These are phyloP conservation scores for Hypoxylon sp. DNA, from an alignment of 2,329 filamentous ascomycete species.

Conservation along the genomic window DNA sequence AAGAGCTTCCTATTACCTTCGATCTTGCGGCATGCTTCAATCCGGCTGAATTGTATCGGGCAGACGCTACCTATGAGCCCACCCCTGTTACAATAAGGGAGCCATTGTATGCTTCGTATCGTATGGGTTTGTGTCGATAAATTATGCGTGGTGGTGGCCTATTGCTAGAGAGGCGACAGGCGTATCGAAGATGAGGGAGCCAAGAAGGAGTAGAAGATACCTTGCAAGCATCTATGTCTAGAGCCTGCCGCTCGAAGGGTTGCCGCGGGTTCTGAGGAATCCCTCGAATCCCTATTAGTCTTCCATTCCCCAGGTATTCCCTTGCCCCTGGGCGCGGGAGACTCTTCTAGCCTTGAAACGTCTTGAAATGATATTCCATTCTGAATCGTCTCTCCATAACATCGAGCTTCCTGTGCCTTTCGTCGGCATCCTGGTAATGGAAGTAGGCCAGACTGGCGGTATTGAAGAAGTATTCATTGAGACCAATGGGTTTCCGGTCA, in stretches of 20 bases:
- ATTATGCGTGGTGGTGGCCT: slow-evolving; percentile 10
- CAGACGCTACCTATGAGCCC: background rate
- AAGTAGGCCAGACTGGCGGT: slow-evolving; percentile 22
- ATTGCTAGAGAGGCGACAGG: slow-evolving; percentile 23
- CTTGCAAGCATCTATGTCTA: slow-evolving; percentile 8
- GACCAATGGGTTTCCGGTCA: background rate
- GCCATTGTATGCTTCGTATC: background rate
- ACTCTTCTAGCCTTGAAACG: slow-evolving; percentile 1
- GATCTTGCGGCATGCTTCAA: slow-evolving; percentile 1
- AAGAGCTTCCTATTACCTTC: slow-evolving; percentile 10
- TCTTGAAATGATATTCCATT: slow-evolving; percentile 20
- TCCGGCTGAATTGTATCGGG: background rate
- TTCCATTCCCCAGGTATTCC: slow-evolving; percentile 11
- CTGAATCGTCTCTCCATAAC: slow-evolving; percentile 19
- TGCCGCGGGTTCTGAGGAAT: slow-evolving; percentile 32
- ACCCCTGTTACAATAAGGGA: background rate
- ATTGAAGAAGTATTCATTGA: background rate
- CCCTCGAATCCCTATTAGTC: slow-evolving; percentile 21
- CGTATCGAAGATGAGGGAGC: slow-evolving; percentile 30
- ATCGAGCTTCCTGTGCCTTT: slow-evolving; percentile 25
- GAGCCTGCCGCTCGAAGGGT: background rate
- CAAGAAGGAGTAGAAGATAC: slow-evolving; percentile 14
- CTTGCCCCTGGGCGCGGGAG: slow-evolving; percentile 8
- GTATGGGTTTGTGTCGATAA: background rate
- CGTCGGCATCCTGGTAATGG: slow-evolving; percentile 22